Evolutionary conservation across 2,329 filamentous ascomycete genomes (phyloP), one percentile per base, ranked within the genome.

Genomic region (Colletotrichum coccodes): DNA sequence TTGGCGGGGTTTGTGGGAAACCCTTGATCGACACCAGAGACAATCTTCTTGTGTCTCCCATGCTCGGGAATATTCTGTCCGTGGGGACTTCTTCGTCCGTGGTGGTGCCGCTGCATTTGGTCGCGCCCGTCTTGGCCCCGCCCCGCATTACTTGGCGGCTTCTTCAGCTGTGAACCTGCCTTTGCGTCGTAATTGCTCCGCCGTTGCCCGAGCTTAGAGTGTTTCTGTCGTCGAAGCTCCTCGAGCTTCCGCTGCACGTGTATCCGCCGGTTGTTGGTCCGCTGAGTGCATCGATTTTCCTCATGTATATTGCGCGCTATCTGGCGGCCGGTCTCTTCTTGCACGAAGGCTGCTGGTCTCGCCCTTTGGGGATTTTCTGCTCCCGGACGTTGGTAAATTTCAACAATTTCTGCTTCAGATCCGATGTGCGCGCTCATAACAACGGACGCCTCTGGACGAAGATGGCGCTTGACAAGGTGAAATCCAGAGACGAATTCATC

Each of bases 101-200:
- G 21, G 32, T 66, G 42, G 62, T 34, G 49, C 49, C 62, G 49
- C 61, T 66, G 56, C 56, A 50, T 49, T 28, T 66, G 61, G 61
- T 30, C 42, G 60, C 32, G 42, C 40, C 62, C 9, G 30, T 36
- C 56, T 50, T 56, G 53, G 61, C 38, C 16, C 32, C 54, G 32
- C 56, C 34, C 54, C 42, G 42, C 40, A 42, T 38, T 47, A 42
- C 21, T 49, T 36, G 40, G 47, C n/a, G 38, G 46, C n/a, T 8
- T 42, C 36, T 46, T 11, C 21, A 38, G 28, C 44, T 30, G 21
- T 50, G 7, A n/a, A 8, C 40, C 32, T 26, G 4, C 21, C 30
- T 60, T 44, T 8, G 4, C 32, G n/a, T 11, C n/a, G 30, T 47
- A 14, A 9, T 26, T 11, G 12, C n/a, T 34, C 40, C 12, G 23